phyloP scores from a whole-genome alignment of 1,139 yeast genomes.

The Candida tropicalis region DNA sequence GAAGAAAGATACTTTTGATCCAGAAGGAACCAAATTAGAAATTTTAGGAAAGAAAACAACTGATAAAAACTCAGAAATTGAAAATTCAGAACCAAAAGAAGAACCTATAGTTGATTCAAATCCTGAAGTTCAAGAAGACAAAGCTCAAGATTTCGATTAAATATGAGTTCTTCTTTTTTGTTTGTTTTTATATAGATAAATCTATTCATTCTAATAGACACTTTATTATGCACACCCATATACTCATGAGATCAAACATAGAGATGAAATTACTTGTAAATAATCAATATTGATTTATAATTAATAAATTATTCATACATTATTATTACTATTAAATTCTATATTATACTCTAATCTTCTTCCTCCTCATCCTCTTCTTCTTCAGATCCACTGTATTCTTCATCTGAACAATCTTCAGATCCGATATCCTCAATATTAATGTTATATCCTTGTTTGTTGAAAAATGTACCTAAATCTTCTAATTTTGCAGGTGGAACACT shows the following conservation, averaged over 20 bases:
- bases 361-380: constrained; percentile 8
- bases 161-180: too few relatives aligned
- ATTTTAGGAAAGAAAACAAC: background rate
- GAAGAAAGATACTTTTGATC: constrained; percentile 23
- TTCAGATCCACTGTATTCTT: constrained; percentile 12
- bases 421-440: constrained; percentile 58
- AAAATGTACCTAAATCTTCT: constrained; percentile 48
- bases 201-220: background rate
- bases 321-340: too few relatives aligned
- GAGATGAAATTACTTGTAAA: too few relatives aligned
- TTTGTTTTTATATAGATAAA: background rate
- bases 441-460: constrained; percentile 58
- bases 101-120: constrained; percentile 1
- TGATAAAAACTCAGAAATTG: too few relatives aligned
- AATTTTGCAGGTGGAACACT: constrained; percentile 73
- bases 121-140: background rate
- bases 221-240: too few relatives aligned
- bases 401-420: constrained; percentile 23
- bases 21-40: constrained; percentile 6
- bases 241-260: too few relatives aligned
- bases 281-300: too few relatives aligned
- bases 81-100: background rate
- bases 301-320: too few relatives aligned
- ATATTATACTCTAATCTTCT: background rate
- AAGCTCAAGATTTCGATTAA: background rate